Conservation (phyloP, 768 basidiomycete genomes). For the Mycena epipterygia region DNA sequence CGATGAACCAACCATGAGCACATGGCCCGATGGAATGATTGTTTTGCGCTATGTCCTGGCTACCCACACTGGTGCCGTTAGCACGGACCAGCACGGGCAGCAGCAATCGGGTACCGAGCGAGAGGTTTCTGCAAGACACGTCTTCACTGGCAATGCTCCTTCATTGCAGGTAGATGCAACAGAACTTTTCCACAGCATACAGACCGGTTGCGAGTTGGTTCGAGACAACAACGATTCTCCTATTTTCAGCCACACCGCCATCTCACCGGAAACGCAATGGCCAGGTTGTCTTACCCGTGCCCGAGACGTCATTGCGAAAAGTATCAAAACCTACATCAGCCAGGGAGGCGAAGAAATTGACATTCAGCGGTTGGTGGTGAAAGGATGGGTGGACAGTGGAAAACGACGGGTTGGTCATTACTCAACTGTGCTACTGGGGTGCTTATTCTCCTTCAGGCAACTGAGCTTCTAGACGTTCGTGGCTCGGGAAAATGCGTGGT, state of each 20-base stretch:
- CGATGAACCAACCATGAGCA: constrained; percentile 29
- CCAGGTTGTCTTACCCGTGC: constrained; percentile 26
- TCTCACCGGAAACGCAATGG: constrained; percentile 5
- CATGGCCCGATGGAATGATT: constrained; percentile 51
- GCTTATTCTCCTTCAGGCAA: background rate
- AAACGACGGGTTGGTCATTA: constrained; percentile 6
- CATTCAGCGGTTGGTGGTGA: constrained; percentile 11
- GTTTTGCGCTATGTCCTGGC: constrained; percentile 46
- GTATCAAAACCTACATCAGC: constrained; percentile 16
- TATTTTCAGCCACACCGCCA: constrained; percentile 20
- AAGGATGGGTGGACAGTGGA: constrained; percentile 29
- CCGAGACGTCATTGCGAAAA: constrained; percentile 8
- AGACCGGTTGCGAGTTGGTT: constrained; percentile 47
- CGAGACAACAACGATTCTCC: constrained; percentile 44
- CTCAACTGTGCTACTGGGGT: background rate
- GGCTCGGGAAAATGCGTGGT: constrained; percentile 16
- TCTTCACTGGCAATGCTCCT: constrained; percentile 64
- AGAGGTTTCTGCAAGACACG: constrained; percentile 50
- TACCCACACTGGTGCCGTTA: background rate
- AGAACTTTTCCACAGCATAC: constrained; percentile 54
- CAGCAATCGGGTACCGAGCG: background rate
- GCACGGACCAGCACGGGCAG: background rate
- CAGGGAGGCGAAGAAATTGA: background rate
- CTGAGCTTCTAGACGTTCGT: background rate
- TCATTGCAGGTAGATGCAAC: constrained; percentile 55